A percentile compares a stretch with the other conserved stretches of the same genome.
phyloP scores from a whole-genome alignment of 2,329 filamentous ascomycete species.

The Penicillium sp. region DNA sequence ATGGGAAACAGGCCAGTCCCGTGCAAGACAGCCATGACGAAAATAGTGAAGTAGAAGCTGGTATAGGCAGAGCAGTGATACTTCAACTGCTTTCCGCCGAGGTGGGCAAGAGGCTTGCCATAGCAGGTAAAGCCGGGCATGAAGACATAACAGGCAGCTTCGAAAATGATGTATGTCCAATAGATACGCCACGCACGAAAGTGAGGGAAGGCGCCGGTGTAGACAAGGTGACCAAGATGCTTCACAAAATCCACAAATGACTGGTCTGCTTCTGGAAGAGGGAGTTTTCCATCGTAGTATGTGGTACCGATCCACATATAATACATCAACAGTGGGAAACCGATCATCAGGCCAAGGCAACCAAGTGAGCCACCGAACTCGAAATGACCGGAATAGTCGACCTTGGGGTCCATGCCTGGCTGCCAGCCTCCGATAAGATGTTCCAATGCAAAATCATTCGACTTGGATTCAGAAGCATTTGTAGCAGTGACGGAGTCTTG shows the following conservation, averaged over 20 bases:
- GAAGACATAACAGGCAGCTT: constrained; percentile 77
- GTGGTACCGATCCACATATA: constrained; percentile 98
- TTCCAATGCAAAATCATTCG: constrained; percentile 14
- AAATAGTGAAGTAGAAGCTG: constrained; percentile 83
- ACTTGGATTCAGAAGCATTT: neutral
- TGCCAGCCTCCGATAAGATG: constrained; percentile 22
- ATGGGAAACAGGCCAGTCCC: constrained; percentile 79
- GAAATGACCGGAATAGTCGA: constrained; percentile 32
- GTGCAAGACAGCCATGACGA: constrained; percentile 68
- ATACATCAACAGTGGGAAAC: constrained; percentile 91
- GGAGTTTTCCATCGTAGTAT: constrained; percentile 83
- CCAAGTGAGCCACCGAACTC: constrained; percentile 88
- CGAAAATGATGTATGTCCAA: constrained; percentile 86
- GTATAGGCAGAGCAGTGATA: constrained; percentile 92
- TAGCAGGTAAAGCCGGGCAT: constrained; percentile 84
- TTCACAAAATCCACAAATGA: constrained; percentile 66
- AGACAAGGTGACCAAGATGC: constrained; percentile 70
- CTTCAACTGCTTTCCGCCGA: constrained; percentile 76
- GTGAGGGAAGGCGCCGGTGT: constrained; percentile 79
- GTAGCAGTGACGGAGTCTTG: neutral
- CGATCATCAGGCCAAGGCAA: constrained; percentile 76
- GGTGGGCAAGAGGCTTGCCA: constrained; percentile 82
- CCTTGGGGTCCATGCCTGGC: constrained; percentile 25
- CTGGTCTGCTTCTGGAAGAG: constrained; percentile 64
- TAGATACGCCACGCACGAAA: constrained; percentile 85